Percentiles rank a stretch among this genome's conserved stretches.
Evolutionary conservation across 306 rosid genomes (phyloP).

Genomic region (Prunus persica): Prunus_persica_NCBIv2 NC_034010.1:18524501-18525000

Average conservation of each 20-base stretch:
- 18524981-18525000: conserved; percentile 23
- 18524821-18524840: background rate
- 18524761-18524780: background rate
- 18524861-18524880: background rate
- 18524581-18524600: background rate
- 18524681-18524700: no score
- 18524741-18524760: background rate
- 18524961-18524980: conserved; percentile 67
- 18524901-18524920: conserved; percentile 49
- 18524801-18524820: no score
- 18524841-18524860: background rate
- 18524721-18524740: background rate
- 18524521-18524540: background rate
- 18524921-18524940: conserved; percentile 90
- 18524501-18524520: background rate
- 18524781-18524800: background rate
- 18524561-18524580: background rate
- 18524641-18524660: conserved; percentile 5
- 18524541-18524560: background rate
- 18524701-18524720: background rate
- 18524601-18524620: background rate
- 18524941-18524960: conserved; percentile 63
- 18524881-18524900: background rate
- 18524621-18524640: background rate
- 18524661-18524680: background rate